A percentile compares a stretch with the other conserved stretches of the same genome.
phyloP scores from a whole-genome alignment of 768 basidiomycete genomes.

The Russula virescens region DNA sequence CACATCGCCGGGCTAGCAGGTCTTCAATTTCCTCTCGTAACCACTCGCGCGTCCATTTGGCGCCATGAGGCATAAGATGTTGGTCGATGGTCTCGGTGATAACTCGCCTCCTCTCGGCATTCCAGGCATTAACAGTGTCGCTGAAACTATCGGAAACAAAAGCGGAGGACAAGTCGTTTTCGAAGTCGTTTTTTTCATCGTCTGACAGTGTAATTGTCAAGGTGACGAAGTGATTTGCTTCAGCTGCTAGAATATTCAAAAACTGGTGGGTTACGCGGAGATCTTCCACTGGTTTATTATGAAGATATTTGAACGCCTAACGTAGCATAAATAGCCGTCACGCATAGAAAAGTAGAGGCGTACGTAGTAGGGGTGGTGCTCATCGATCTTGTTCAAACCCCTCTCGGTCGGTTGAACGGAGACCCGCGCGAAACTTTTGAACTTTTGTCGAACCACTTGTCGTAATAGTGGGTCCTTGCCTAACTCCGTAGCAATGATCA shows the following conservation, averaged over 20 bases:
- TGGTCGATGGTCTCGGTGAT: conserved; percentile 75
- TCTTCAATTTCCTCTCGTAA: conserved; percentile 90
- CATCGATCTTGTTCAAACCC: conserved; percentile 71
- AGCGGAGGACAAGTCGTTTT: conserved; percentile 70
- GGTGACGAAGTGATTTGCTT: conserved; percentile 80
- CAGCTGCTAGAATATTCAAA: conserved; percentile 85
- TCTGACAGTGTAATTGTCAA: conserved; percentile 63
- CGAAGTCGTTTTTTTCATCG: conserved; percentile 58
- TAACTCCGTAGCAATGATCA: conserved; percentile 85
- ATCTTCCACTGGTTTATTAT: conserved; percentile 63
- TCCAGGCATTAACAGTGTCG: conserved; percentile 87
- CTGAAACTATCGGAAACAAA: conserved; percentile 82
- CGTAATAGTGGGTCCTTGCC: conserved; percentile 89
- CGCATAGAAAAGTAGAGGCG: conserved; percentile 28
- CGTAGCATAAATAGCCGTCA: conserved; percentile 7
- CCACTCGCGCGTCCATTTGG: conserved; percentile 88
- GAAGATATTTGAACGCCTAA: conserved; percentile 93
- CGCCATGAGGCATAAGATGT: conserved; percentile 75
- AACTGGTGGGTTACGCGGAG: conserved; percentile 76
- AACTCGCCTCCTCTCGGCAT: conserved; percentile 72
- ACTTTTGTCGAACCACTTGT: conserved; percentile 66
- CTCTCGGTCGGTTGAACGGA: conserved; percentile 84
- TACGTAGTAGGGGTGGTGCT: conserved; percentile 67
- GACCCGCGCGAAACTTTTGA: conserved; percentile 68
- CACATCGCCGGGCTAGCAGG: conserved; percentile 61